Evolutionary conservation across 225 moss, liverwort and hornwort species (phyloP), one percentile per base, ranked within the genome.

Genomic region (Straminergon stramineum): DNA sequence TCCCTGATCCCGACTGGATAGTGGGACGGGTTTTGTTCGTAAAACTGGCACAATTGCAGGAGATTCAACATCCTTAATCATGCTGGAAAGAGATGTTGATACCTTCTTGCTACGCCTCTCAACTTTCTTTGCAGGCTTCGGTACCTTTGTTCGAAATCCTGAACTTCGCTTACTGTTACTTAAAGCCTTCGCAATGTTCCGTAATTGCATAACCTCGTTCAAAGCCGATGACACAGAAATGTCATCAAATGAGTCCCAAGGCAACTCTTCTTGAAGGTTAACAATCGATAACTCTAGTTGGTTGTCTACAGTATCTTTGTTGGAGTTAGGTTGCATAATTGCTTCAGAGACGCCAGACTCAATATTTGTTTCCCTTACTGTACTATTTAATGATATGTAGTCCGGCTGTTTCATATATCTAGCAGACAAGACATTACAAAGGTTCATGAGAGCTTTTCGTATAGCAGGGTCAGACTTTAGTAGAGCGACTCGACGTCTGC

Each of bases 161-260:
- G 93, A 90, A 86, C 91, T 93, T 87, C 97, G 95, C 89, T 90
- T 95, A 85, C 92, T 94, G 55, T 90, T 86, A 75, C 87, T 93
- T 64, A 94, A 85, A 76, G 94, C 91, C 91, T 93, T 97, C 82
- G 92, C 93, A 85, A 90, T 92, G 71, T 91, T 93, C 64, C 93
- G 94, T 68, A 95, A 94, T 91, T 97, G 92, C 87, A 99, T 95
- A 53, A 97, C 94, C 91, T 97, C 97, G 85, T 96, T 94, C 34
- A 99, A 95, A 84, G 95, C 99, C 85, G 93, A 87, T 61, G 94
- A 92, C 91, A 97, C 92, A 88, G 97, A 94, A 62, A 93, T 87
- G 71, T 97, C 95, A 43, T 92, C 93, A 90, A 96, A 92, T 73
- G 97, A 94, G 90, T 97, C 96, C 99, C 99, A 99, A 68, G 88